Base-by-base conservation (phyloP, 257 asterid genomes). In the Capsicum rhomboideum region DNA sequence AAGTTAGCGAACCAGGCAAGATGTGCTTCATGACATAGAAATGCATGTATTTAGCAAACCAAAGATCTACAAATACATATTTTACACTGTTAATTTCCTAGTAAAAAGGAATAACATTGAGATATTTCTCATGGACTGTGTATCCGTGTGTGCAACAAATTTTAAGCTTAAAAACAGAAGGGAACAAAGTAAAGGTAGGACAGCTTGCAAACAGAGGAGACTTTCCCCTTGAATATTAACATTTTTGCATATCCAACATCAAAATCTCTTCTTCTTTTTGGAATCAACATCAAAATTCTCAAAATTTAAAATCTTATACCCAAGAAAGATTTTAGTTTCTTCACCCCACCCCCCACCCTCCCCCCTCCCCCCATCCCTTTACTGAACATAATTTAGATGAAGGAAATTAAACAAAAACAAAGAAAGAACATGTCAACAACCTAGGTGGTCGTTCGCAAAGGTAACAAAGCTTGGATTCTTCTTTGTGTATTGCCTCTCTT, bases 401-500 rank as follows among this genome's bases (percentile, higher is more conserved):
- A 26, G 81, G 16, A 75, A 49, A 75, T 46, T 23, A 49, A 26
- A 49, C 28, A 49, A 11, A 46, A 46, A 46, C 20, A 21, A 46
- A 21, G 12, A 44, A 46, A 13, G 13, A 74, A 49, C 81, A 49
- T 75, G 81, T 29, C 26, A 75, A 85, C 88, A 85, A 85, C 87
- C 87, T 68, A 82, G 59, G 75, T 83, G 84, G 84, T 84, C 86
- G 88, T 72, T 44, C 23, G 4, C 50, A 74, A 75, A 80, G 34
- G 74, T 81, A 83, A 75, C 88, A 87, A 84, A 80, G 54, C 75
- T 29, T 42, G 80, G 84, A 79, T 10, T 66, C 53, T 74, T 28
- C 69, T 28, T 56, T 49, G 81, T 49, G 49, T 74, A 49, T 23
- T 21, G 79, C 56, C 37, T 21, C 79, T 42, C 56, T 6, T 46